These are phyloP conservation scores for Vanrija sp. DNA, from an alignment of 1,284 basidiomycete genomes.

Conservation along the genomic window DNA sequence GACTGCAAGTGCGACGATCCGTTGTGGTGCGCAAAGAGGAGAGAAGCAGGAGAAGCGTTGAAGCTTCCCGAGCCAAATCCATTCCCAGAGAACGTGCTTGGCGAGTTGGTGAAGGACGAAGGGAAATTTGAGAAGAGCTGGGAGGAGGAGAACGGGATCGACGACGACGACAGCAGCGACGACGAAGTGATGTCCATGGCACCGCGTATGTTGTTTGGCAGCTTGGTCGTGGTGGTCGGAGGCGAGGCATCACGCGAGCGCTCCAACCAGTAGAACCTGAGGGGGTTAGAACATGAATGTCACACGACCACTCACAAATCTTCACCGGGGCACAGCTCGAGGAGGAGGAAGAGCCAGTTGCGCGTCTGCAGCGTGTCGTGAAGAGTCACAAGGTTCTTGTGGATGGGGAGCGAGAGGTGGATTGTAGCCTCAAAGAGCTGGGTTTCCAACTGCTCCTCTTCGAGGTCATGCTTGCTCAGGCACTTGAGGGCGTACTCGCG, in stretches of 20 bases:
- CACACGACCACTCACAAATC: constrained; percentile 53
- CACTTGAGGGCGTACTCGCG: constrained; percentile 91
- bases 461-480: constrained; percentile 85
- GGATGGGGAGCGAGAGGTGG: constrained; percentile 85
- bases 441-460: constrained; percentile 74
- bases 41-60: constrained; percentile 36
- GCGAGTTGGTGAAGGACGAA: constrained; percentile 36
- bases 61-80: constrained; percentile 9
- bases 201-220: constrained; percentile 30
- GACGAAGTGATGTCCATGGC: constrained; percentile 38
- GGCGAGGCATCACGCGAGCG: constrained; percentile 82
- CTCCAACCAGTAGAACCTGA: constrained; percentile 87
- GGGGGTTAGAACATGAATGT: not conserved
- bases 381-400: constrained; percentile 93
- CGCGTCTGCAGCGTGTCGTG: constrained; percentile 80
- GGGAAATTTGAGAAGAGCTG: constrained; percentile 38
- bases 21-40: constrained; percentile 44
- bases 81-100: constrained; percentile 28
- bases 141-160: constrained; percentile 47
- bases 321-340: constrained; percentile 94
- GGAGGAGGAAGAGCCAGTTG: constrained; percentile 71
- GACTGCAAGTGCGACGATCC: constrained; percentile 13
- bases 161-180: constrained; percentile 45
- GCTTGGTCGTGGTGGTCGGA: constrained; percentile 51
- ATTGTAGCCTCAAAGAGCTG: constrained; percentile 92